Evolutionary conservation across 2,329 filamentous ascomycete species (phyloP).

Genomic region (Corniculantispora saksenae): DNA sequence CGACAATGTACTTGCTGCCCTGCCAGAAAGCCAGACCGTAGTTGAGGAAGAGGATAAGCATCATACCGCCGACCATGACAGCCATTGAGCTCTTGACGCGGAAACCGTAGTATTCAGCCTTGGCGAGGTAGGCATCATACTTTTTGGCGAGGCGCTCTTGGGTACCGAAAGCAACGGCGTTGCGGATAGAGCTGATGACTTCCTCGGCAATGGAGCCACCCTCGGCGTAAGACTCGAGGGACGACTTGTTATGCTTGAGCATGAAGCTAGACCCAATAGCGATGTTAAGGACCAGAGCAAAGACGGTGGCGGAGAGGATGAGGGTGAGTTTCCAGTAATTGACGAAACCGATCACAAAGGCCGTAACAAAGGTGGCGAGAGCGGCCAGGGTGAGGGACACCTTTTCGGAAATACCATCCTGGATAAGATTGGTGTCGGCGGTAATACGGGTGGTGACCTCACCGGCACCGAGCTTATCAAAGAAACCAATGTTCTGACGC

Average conservation of each 20-base stretch:
- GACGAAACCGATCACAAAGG: slow-evolving; percentile 56
- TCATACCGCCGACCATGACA: slow-evolving; percentile 45
- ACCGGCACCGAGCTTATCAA: slow-evolving; percentile 65
- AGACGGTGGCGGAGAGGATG: slow-evolving; percentile 56
- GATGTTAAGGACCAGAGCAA: slow-evolving; percentile 56
- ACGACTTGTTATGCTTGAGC: slow-evolving; percentile 47
- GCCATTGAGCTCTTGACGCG: slow-evolving; percentile 45
- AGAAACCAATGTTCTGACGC: slow-evolving; percentile 64
- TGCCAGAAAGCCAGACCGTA: slow-evolving; percentile 66
- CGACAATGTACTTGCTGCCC: slow-evolving; percentile 52
- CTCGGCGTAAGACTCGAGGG: slow-evolving; percentile 50
- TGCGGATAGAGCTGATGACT: slow-evolving; percentile 59
- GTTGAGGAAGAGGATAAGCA: slow-evolving; percentile 48
- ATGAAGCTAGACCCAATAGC: slow-evolving; percentile 49
- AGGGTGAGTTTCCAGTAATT: slow-evolving; percentile 62
- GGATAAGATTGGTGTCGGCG: slow-evolving; percentile 62
- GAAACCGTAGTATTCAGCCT: slow-evolving; percentile 52
- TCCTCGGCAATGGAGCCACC: slow-evolving; percentile 63
- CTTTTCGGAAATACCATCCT: slow-evolving; percentile 66
- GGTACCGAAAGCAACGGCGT: slow-evolving; percentile 64
- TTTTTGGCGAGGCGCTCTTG: slow-evolving; percentile 54
- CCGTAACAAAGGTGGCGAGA: slow-evolving; percentile 51
- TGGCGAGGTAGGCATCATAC: slow-evolving; percentile 45
- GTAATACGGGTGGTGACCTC: slow-evolving; percentile 65
- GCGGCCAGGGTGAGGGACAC: slow-evolving; percentile 61